These are phyloP conservation scores for Talaromyces sp. DNA, from an alignment of 2,329 filamentous ascomycete genomes.

Conservation along the genomic window DNA sequence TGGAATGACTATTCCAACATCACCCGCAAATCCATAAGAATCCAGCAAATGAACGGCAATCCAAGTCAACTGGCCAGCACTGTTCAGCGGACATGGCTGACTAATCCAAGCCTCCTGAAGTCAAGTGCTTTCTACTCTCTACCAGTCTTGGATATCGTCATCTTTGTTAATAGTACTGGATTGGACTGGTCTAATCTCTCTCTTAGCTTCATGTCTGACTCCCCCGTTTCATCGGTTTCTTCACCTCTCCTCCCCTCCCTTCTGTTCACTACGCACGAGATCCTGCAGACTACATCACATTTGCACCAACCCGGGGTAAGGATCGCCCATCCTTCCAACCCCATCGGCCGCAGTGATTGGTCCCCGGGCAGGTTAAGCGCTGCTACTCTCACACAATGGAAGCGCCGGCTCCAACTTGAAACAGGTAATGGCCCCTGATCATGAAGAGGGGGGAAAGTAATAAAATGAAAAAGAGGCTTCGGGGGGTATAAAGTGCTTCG, in stretches of 20 bases:
- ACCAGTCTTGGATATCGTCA: too few relatives aligned
- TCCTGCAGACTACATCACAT: conserved; percentile 5
- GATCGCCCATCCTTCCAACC: conserved; percentile 1
- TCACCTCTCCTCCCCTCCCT: neutral
- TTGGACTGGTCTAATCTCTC: neutral
- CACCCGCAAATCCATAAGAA: too few relatives aligned
- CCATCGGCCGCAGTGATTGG: conserved; percentile 2
- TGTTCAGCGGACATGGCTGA: too few relatives aligned
- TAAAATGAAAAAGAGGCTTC: neutral
- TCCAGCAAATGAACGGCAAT: too few relatives aligned
- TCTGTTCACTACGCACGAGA: neutral
- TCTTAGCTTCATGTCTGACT: neutral
- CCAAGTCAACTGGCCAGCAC: too few relatives aligned
- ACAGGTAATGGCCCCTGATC: neutral
- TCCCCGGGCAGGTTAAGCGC: conserved; percentile 5
- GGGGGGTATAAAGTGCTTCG: conserved; percentile 1
- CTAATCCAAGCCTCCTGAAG: too few relatives aligned
- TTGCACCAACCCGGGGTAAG: neutral
- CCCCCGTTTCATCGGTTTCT: neutral
- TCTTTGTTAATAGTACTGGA: neutral
- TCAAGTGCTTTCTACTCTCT: too few relatives aligned
- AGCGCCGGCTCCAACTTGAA: conserved; percentile 8
- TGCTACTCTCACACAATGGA: conserved; percentile 8
- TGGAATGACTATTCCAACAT: too few relatives aligned
- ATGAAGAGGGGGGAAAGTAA: neutral